These are phyloP conservation scores for Pseudevernia furfuracea DNA, from an alignment of 495 filamentous ascomycete genomes.

Conservation along the genomic window DNA sequence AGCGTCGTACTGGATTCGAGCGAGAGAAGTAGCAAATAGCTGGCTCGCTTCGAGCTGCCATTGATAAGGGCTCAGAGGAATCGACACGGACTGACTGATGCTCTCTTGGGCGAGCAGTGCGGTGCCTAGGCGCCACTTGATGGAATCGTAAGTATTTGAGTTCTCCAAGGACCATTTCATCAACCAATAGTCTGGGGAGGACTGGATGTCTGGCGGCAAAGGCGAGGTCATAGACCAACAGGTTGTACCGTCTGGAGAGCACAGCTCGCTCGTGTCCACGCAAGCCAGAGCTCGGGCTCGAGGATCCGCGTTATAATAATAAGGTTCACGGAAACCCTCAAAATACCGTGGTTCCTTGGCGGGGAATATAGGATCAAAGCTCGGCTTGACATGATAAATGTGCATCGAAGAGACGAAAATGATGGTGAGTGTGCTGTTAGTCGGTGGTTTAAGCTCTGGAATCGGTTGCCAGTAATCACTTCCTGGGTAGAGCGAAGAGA, in stretches of 20 bases:
- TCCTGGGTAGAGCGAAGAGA: conserved; percentile 12
- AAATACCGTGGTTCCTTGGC: conserved; percentile 14
- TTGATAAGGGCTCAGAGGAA: conserved; percentile 19
- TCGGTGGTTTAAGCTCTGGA: conserved; percentile 16
- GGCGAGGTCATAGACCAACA: conserved; percentile 24
- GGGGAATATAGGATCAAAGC: conserved; percentile 25
- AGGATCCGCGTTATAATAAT: conserved; percentile 20
- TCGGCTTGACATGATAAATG: conserved; percentile 24
- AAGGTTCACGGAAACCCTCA: conserved; percentile 7
- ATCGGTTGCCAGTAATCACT: conserved; percentile 19
- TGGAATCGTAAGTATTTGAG: conserved; percentile 27
- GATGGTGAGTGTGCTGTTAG: conserved; percentile 24
- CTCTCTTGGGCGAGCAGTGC: conserved; percentile 26
- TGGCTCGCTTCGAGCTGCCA: conserved; percentile 25
- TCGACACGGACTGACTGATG: conserved; percentile 22
- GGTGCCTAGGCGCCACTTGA: conserved; percentile 23
- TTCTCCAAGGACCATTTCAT: conserved; percentile 22
- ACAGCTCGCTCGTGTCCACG: conserved; percentile 23
- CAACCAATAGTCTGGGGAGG: conserved; percentile 20
- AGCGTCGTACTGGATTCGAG: conserved; percentile 25
- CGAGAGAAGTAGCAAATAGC: conserved; percentile 26
- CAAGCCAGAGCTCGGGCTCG: conserved; percentile 23
- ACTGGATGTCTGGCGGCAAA: not conserved
- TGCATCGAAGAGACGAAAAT: conserved; percentile 23
- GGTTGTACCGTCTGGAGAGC: conserved; percentile 19